phyloP scores from a whole-genome alignment of 306 rosid species.

The Alnus rubra region DNA sequence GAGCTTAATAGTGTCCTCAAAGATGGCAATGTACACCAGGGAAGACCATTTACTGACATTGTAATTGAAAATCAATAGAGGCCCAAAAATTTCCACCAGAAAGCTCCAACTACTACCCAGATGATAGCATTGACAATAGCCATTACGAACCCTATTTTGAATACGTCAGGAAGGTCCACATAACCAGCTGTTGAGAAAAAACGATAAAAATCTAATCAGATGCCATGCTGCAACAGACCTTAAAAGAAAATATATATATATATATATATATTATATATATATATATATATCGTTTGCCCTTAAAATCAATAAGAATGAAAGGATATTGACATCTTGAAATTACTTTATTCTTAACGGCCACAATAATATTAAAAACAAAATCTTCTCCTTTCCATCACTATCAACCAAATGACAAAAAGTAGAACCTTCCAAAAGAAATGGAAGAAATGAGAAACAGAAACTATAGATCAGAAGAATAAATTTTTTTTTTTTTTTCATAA shows the following conservation, averaged over 20 bases:
- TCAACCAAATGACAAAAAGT: not conserved
- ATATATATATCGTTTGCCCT: no score
- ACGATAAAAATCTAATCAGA: constrained; percentile 34
- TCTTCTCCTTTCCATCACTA: not conserved
- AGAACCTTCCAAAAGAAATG: not conserved
- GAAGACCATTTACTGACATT: constrained; percentile 43
- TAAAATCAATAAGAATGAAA: not conserved
- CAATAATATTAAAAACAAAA: not conserved
- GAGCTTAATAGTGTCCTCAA: constrained; percentile 43
- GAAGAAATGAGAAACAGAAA: constrained; percentile 10
- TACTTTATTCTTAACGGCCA: not conserved
- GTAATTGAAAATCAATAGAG: constrained; percentile 55
- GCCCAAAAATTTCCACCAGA: no score
- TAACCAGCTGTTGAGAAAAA: constrained; percentile 78
- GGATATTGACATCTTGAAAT: not conserved
- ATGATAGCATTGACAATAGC: constrained; percentile 68
- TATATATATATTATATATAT: no score
- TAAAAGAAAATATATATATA: no score
- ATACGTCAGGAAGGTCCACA: constrained; percentile 77
- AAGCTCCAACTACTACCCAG: constrained; percentile 81
- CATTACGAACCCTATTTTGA: constrained; percentile 73
- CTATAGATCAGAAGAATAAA: no score
- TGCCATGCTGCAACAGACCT: constrained; percentile 15
- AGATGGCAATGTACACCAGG: constrained; percentile 23
- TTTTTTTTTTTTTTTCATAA: no score